A percentile compares a stretch with the other conserved stretches of the same genome.
These are phyloP conservation scores for Acacia melanoxylon DNA, from an alignment of 306 rosid genomes.

Conservation along the genomic window DNA sequence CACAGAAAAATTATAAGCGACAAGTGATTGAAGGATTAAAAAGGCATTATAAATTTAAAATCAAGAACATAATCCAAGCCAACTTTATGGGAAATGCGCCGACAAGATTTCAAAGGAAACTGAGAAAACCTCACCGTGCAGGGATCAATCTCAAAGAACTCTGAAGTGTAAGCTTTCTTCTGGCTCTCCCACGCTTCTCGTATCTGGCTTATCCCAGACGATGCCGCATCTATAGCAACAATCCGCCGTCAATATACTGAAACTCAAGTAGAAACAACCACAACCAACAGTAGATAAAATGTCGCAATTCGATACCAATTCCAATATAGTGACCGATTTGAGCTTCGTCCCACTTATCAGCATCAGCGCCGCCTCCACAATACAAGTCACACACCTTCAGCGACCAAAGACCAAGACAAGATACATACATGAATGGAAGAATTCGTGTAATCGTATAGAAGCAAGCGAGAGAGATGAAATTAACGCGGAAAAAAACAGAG, in stretches of 20 bases:
- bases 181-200: constrained; percentile 81
- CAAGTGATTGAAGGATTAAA: not conserved
- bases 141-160: constrained; percentile 84
- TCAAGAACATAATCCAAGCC: not conserved
- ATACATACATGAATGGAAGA: not conserved
- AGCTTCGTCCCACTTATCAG: constrained; percentile 74
- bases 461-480: not conserved
- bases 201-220: constrained; percentile 66
- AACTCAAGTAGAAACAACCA: not conserved
- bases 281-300: not conserved
- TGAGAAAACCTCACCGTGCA: constrained; percentile 48
- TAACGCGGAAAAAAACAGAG: not conserved
- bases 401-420: not conserved
- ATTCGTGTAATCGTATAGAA: not conserved
- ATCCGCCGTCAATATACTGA: not conserved
- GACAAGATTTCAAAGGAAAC: not conserved
- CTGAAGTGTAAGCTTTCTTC: constrained; percentile 62
- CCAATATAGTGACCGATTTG: constrained; percentile 93
- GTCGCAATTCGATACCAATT: constrained; percentile 49
- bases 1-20: not conserved
- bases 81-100: not conserved
- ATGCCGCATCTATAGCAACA: constrained; percentile 52
- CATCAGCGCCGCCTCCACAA: constrained; percentile 70
- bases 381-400: constrained; percentile 80
- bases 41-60: not conserved